These are phyloP conservation scores for Tulasnella sp. DNA, from an alignment of 768 basidiomycete genomes.

Conservation along the genomic window DNA sequence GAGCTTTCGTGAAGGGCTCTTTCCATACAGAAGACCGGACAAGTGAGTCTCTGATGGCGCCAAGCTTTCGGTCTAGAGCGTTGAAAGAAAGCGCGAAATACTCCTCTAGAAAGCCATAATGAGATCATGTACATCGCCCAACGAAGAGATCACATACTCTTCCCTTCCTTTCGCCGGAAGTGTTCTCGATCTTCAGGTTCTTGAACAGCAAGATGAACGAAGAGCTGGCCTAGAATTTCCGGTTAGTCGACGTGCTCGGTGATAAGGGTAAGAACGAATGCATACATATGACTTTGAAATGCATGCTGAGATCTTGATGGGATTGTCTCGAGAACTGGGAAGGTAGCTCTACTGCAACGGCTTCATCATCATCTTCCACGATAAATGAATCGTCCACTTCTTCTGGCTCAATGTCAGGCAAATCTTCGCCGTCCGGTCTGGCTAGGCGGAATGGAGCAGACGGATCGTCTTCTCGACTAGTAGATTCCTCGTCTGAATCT, in stretches of 20 bases:
- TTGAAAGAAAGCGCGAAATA: conserved; percentile 67
- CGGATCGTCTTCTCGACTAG: not conserved
- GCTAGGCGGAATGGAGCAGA: conserved; percentile 13
- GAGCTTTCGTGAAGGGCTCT: conserved; percentile 48
- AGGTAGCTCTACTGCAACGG: conserved; percentile 42
- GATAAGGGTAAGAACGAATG: not conserved
- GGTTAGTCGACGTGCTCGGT: conserved; percentile 26
- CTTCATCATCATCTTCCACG: conserved; percentile 45
- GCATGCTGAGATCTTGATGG: conserved; percentile 62
- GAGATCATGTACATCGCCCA: too few species aligned
- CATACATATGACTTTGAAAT: conserved; percentile 47
- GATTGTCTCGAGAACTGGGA: conserved; percentile 70
- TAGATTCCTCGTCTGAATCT: not conserved
- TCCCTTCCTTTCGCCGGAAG: conserved; percentile 50
- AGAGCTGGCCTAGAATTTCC: conserved; percentile 46
- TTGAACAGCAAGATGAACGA: conserved; percentile 68
- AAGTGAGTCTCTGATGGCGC: conserved; percentile 58
- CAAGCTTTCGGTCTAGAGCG: conserved; percentile 56
- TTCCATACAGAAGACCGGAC: conserved; percentile 82
- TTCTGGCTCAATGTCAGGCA: conserved; percentile 15
- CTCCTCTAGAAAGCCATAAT: conserved; percentile 32
- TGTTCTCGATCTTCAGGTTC: conserved; percentile 39
- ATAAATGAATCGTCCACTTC: conserved; percentile 40
- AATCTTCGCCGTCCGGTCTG: conserved; percentile 19
- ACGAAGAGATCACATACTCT: not conserved